These are phyloP conservation scores for Camellia oleifera DNA, from an alignment of 179 eudicot species.

Conservation along the genomic window DNA sequence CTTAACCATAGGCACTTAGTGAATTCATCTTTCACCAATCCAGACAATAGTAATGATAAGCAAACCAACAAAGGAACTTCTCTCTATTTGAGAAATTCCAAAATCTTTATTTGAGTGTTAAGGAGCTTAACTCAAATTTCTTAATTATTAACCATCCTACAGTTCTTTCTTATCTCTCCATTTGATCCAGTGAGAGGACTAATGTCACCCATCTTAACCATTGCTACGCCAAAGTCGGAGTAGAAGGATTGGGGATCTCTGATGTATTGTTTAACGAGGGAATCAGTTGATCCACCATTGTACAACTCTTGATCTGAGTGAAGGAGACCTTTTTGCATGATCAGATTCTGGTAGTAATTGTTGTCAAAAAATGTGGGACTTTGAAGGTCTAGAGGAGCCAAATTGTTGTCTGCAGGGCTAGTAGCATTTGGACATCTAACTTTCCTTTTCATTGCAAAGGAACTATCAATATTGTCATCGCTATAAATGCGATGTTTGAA, in stretches of 20 bases:
- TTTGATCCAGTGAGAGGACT: slow-evolving; percentile 52
- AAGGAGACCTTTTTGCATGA: slow-evolving; percentile 40
- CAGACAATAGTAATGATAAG: too few relatives aligned
- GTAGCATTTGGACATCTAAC: slow-evolving; percentile 40
- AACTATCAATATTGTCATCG: slow-evolving; percentile 42
- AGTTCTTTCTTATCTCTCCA: slow-evolving; percentile 55
- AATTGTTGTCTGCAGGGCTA: slow-evolving; percentile 57
- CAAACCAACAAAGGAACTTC: too few relatives aligned
- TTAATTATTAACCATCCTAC: slow-evolving; percentile 20
- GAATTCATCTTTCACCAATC: too few relatives aligned
- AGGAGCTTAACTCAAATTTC: background rate
- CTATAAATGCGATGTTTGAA: slow-evolving; percentile 58
- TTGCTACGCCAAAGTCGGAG: slow-evolving; percentile 37
- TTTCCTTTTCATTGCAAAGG: slow-evolving; percentile 39
- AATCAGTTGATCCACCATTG: slow-evolving; percentile 55
- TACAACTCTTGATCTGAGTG: slow-evolving; percentile 58
- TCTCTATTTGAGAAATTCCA: too few relatives aligned
- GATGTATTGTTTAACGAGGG: slow-evolving; percentile 38
- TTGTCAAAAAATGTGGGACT: slow-evolving; percentile 50
- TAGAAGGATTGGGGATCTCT: slow-evolving; percentile 25
- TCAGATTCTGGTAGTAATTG: slow-evolving; percentile 42
- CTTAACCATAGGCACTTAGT: too few relatives aligned
- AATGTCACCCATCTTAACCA: too few relatives aligned
- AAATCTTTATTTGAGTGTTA: background rate
- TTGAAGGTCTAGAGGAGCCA: slow-evolving; percentile 51